phyloP scores from a whole-genome alignment of 2,329 filamentous ascomycete genomes.

The Clarireedia monteithiana region DNA sequence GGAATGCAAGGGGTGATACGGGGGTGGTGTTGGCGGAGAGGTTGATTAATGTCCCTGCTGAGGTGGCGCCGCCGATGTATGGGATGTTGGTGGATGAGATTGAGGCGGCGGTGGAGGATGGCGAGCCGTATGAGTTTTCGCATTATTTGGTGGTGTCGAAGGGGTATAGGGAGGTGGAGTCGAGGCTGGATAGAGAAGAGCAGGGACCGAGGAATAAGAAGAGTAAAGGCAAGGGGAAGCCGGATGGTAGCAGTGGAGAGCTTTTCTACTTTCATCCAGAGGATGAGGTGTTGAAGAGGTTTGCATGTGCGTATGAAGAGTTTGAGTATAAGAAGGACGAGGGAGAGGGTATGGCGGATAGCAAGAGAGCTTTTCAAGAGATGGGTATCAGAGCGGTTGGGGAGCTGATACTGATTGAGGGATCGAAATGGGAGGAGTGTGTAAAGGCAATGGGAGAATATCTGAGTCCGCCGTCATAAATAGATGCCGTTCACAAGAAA shows the following conservation, averaged over 20 bases:
- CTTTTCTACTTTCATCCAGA: slow-evolving; percentile 92
- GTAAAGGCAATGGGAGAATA: slow-evolving; percentile 72
- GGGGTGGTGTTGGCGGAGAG: slow-evolving; percentile 87
- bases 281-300: slow-evolving; percentile 78
- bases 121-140: slow-evolving; percentile 86
- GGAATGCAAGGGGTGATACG: slow-evolving; percentile 31
- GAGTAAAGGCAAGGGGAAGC: slow-evolving; percentile 53
- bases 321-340: slow-evolving; percentile 73
- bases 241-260: slow-evolving; percentile 42
- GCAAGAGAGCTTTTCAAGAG: slow-evolving; percentile 91
- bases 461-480: slow-evolving; percentile 43
- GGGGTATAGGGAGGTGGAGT: slow-evolving; percentile 84
- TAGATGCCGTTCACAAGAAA: too few relatives aligned
- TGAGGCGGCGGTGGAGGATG: slow-evolving; percentile 76
- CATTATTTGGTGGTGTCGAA: slow-evolving; percentile 91
- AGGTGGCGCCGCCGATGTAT: slow-evolving; percentile 91
- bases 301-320: slow-evolving; percentile 61
- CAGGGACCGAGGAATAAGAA: slow-evolving; percentile 46
- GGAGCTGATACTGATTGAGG: slow-evolving; percentile 81
- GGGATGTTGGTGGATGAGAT: slow-evolving; percentile 90
- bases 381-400: slow-evolving; percentile 79
- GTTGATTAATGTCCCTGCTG: slow-evolving; percentile 92
- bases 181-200: slow-evolving; percentile 63
- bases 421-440: slow-evolving; percentile 63
- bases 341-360: slow-evolving; percentile 76